Base-by-base conservation (phyloP, 2,329 filamentous ascomycete species). In the Aspergillus costaricaensis region DNA sequence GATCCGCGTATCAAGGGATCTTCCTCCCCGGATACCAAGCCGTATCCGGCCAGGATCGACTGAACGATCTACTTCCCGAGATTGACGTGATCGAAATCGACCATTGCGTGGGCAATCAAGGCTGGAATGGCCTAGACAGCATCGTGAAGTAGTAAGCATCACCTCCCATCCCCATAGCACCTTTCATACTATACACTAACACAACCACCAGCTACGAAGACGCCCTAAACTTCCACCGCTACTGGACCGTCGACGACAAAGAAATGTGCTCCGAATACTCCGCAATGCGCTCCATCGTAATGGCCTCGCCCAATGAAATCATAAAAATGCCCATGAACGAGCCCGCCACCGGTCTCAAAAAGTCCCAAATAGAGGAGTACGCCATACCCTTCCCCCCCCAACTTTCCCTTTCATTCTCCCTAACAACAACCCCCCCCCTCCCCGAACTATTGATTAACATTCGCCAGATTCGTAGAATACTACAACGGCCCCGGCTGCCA, bases 301-400 rank as follows among this genome's bases (percentile, higher is more conserved):
- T 96, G 88, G 86, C 89, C 50, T 91, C 88, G 17, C 86, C 87
- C 58, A 90, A 92, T 79, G 89, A 92, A 65, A 77, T 88, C 4
- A 91, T 96, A 78, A 96, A 96, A 81, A 96, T 96, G 91, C 93
- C 93, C 68, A 94, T 97, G 84, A 96, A 96, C 81, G 92, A 96
- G 80, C 93, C 92, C 1, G 92, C 93, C 0, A 78, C 82, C 0
- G 92, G 92, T 55, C 92, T 92, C 80, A 92, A 90, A 79, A 91
- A 90, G 77, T 91, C 87, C 3, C 93, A 96, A 79, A 96, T 96
- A 65, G 92, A 96, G 76, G 93, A 96, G 80, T 92, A 87, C 72
- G 64, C 12, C 14, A 2, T 4, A 12, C 27, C 27, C 10, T 30
- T 10, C 10, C 27, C 27, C 27, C 3, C 27, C 19, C 27, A 6